A percentile compares a stretch with the other conserved stretches of the same genome.
Evolutionary conservation across 2,329 filamentous ascomycete species (phyloP).

Genomic region (Colletotrichum tamarilloi): DNA sequence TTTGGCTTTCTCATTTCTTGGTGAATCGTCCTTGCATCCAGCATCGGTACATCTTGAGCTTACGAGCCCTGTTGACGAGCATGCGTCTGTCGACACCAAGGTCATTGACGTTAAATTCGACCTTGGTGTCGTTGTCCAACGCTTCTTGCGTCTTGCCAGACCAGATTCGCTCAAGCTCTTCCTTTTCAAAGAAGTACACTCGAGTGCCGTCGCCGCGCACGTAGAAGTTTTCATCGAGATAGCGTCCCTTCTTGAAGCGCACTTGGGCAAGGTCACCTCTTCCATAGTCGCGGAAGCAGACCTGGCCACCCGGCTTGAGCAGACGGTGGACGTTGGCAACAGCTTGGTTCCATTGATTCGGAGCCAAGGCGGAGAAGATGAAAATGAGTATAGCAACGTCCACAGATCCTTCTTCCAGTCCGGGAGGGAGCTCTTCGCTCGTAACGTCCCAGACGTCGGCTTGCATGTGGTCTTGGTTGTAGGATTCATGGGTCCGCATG

Average conservation of each 20-base stretch:
- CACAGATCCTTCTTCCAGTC: slow-evolving; percentile 80
- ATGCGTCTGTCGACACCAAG: slow-evolving; percentile 88
- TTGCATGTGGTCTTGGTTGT: slow-evolving; percentile 77
- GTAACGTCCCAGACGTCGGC: slow-evolving; percentile 97
- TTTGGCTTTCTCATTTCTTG: slow-evolving; percentile 64
- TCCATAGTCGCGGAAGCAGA: slow-evolving; percentile 97
- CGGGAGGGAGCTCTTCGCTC: slow-evolving; percentile 78
- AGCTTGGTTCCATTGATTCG: slow-evolving; percentile 84
- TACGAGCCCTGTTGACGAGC: slow-evolving; percentile 89
- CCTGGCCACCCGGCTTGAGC: slow-evolving; percentile 91
- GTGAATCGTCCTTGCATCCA: slow-evolving; percentile 90
- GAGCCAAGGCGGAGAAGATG: slow-evolving; percentile 93
- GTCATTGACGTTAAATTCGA: slow-evolving; percentile 76
- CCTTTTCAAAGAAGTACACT: slow-evolving; percentile 95
- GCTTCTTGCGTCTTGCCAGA: slow-evolving; percentile 52
- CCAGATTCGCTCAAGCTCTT: slow-evolving; percentile 87
- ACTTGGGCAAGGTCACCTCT: slow-evolving; percentile 96
- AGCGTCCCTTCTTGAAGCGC: slow-evolving; percentile 94
- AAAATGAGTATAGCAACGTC: slow-evolving; percentile 96
- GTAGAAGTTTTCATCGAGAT: slow-evolving; percentile 97
- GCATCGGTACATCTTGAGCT: slow-evolving; percentile 98
- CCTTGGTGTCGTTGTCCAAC: slow-evolving; percentile 41
- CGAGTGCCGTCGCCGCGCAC: slow-evolving; percentile 94
- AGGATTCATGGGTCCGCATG: slow-evolving; percentile 83
- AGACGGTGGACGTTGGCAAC: slow-evolving; percentile 84